These are phyloP conservation scores for Penicillium cinerascens DNA, from an alignment of 495 filamentous ascomycete species.

Conservation along the genomic window DNA sequence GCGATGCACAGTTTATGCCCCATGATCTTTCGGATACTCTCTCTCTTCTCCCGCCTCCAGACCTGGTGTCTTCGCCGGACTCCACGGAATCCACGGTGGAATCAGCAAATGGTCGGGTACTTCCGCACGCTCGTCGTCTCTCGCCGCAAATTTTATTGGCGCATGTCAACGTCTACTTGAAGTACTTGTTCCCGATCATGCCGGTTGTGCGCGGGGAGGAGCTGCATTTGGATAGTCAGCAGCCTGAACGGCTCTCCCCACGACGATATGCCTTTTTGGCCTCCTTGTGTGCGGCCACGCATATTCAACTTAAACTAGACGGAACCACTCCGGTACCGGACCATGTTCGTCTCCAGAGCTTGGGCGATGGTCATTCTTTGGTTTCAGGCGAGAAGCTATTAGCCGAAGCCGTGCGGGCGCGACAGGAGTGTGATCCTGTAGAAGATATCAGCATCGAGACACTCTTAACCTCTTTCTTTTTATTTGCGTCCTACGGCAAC, in stretches of 20 bases:
- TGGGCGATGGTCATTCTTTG: conserved; percentile 46
- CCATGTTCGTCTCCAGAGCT: conserved; percentile 47
- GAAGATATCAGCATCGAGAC: conserved; percentile 59
- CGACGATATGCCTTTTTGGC: conserved; percentile 77
- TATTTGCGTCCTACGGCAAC: conserved; percentile 72
- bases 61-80: conserved; percentile 43
- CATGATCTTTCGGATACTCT: conserved; percentile 28
- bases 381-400: conserved; percentile 54
- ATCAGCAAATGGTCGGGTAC: conserved; percentile 15
- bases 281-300: conserved; percentile 77
- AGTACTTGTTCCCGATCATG: conserved; percentile 76
- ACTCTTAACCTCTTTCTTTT: conserved; percentile 74
- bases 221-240: conserved; percentile 61
- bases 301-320: conserved; percentile 70
- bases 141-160: conserved; percentile 37
- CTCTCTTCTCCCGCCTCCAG: conserved; percentile 27
- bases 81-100: conserved; percentile 35
- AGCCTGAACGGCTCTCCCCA: conserved; percentile 52
- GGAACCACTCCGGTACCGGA: conserved; percentile 52
- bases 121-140: conserved; percentile 27
- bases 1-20: conserved; percentile 23
- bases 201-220: conserved; percentile 71
- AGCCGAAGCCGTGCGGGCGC: conserved; percentile 70
- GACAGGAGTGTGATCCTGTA: conserved; percentile 70
- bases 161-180: conserved; percentile 44